Evolutionary conservation across 2,329 filamentous ascomycete genomes (phyloP).

Genomic region (Metarhizium anisopliae): DNA sequence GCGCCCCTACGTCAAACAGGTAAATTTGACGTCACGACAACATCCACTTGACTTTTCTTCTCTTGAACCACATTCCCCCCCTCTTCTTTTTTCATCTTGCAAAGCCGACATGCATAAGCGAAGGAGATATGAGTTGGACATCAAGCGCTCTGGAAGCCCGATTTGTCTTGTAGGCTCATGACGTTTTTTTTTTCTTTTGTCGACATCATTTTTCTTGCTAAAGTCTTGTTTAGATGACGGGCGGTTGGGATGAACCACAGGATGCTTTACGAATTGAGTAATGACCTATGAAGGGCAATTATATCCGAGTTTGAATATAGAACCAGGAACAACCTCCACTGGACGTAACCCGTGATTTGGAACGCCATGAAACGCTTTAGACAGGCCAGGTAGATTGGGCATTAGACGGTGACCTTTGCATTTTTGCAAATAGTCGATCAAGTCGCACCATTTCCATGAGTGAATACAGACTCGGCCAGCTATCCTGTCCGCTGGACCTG

Average conservation of each 20-base stretch:
- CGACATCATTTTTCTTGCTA: background rate
- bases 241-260: background rate
- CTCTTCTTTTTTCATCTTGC: background rate
- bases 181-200: background rate
- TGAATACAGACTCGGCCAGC: no score
- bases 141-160: background rate
- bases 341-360: no score
- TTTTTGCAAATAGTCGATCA: no score
- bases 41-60: background rate
- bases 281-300: background rate
- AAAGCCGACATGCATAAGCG: background rate
- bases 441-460: no score
- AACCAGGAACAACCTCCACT: background rate
- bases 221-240: background rate
- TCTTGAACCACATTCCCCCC: background rate
- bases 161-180: background rate
- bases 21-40: constrained; percentile 6
- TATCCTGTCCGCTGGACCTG: no score
- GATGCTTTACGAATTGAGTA: background rate
- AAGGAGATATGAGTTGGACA: background rate
- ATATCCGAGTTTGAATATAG: background rate
- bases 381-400: no score
- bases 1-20: constrained; percentile 20
- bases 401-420: no score
- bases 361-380: no score